Conservation (phyloP, 1,284 basidiomycete genomes). For the Leccinum cinnamomeum region DNA sequence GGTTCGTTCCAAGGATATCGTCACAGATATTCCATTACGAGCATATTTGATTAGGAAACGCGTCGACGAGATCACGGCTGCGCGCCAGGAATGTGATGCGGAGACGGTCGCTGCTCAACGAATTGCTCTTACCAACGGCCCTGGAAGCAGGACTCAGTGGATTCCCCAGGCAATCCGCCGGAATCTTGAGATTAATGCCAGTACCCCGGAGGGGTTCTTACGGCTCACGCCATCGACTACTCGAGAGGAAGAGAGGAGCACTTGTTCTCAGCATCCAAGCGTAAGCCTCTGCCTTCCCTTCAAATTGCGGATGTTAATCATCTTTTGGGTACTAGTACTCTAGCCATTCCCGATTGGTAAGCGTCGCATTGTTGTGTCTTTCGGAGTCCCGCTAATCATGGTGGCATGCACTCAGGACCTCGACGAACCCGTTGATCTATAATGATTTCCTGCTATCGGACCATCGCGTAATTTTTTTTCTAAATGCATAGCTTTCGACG, state of each 20-base stretch:
- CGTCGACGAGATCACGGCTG: constrained; percentile 23
- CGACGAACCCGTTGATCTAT: not conserved
- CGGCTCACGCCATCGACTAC: not conserved
- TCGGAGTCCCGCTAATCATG: not conserved
- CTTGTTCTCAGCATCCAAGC: not conserved
- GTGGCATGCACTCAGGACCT: not conserved
- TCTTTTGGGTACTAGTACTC: constrained; percentile 17
- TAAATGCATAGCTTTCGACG: not conserved
- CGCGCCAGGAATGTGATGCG: constrained; percentile 15
- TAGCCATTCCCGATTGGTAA: constrained; percentile 28
- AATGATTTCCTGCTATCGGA: not conserved
- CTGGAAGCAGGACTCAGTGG: not conserved
- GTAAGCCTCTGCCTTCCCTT: not conserved
- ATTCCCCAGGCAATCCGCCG: not conserved
- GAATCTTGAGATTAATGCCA: not conserved
- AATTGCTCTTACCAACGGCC: not conserved
- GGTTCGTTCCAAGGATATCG: constrained; percentile 18
- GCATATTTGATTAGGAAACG: constrained; percentile 12
- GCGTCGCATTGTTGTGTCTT: not conserved
- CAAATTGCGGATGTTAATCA: not conserved
- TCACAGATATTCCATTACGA: not conserved
- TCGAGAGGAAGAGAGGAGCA: not conserved
- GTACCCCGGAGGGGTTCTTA: not conserved
- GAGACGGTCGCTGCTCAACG: not conserved
- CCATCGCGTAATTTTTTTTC: not conserved